These are phyloP conservation scores for Monosporascus sp. DNA, from an alignment of 2,329 filamentous ascomycete genomes.

Conservation along the genomic window DNA sequence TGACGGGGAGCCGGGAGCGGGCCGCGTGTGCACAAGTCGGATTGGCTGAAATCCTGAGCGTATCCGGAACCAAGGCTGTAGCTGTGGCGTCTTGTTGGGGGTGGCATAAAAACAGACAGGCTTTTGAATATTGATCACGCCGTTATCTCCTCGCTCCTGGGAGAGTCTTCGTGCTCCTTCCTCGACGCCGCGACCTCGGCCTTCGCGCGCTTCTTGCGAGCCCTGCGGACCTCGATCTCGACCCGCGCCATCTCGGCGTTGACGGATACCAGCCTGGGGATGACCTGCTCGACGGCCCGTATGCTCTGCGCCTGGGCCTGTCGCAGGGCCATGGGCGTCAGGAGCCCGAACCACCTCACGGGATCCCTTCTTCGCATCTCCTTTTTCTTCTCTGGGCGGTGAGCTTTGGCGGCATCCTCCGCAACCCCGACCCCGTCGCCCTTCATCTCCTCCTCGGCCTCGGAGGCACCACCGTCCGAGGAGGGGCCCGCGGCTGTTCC, in stretches of 20 bases:
- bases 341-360: constrained; percentile 51
- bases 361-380: constrained; percentile 41
- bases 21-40: too few relatives aligned
- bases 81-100: too few relatives aligned
- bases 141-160: background rate
- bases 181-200: constrained; percentile 31
- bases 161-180: constrained; percentile 13
- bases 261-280: constrained; percentile 55
- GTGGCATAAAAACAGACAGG: background rate
- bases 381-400: background rate
- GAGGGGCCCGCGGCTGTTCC: background rate
- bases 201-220: constrained; percentile 50
- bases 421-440: constrained; percentile 1
- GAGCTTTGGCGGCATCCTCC: background rate
- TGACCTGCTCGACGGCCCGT: constrained; percentile 48
- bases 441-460: background rate
- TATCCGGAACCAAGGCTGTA: too few relatives aligned
- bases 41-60: too few relatives aligned
- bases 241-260: constrained; percentile 56
- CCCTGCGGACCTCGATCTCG: constrained; percentile 64
- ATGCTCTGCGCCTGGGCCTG: constrained; percentile 56
- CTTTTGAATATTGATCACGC: background rate
- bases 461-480: background rate
- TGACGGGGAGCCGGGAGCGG: too few relatives aligned
- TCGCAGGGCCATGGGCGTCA: constrained; percentile 47